phyloP scores from a whole-genome alignment of 2,329 filamentous ascomycete species.

The Trichoderma oligosporum region DNA sequence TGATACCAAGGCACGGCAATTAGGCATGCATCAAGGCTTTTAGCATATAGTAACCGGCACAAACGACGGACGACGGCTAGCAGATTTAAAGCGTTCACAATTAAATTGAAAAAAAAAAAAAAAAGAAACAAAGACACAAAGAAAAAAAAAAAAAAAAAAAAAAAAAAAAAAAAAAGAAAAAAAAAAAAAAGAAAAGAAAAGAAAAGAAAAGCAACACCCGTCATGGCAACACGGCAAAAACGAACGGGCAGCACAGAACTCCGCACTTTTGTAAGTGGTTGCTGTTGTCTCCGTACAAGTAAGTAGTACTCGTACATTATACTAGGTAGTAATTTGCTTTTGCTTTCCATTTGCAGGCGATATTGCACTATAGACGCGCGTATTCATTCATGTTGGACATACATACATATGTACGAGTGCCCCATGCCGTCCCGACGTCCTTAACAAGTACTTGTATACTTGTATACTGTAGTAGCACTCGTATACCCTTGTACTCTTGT shows the following conservation, averaged over 20 bases:
- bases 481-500: neutral
- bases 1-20: neutral
- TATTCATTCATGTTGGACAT: conserved; percentile 14
- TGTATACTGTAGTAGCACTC: neutral
- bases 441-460: neutral
- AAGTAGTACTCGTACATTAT: too few relatives aligned
- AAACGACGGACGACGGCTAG: neutral
- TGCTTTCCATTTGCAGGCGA: neutral
- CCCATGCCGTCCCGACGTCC: conserved; percentile 11
- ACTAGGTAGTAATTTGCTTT: too few relatives aligned
- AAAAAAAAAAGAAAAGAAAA: neutral
- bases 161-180: neutral
- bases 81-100: neutral
- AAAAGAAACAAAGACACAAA: neutral
- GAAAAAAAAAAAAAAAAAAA: neutral
- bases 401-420: conserved; percentile 13
- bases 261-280: too few relatives aligned
- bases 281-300: too few relatives aligned
- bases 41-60: neutral
- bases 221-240: neutral
- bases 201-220: neutral
- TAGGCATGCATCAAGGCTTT: conserved; percentile 1
- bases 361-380: neutral
- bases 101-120: neutral
- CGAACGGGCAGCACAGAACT: neutral